A percentile compares a stretch with the other conserved stretches of the same genome.
Evolutionary conservation across 169 alveolate species (phyloP).

Genomic region (Theileria luwenshuni): DNA sequence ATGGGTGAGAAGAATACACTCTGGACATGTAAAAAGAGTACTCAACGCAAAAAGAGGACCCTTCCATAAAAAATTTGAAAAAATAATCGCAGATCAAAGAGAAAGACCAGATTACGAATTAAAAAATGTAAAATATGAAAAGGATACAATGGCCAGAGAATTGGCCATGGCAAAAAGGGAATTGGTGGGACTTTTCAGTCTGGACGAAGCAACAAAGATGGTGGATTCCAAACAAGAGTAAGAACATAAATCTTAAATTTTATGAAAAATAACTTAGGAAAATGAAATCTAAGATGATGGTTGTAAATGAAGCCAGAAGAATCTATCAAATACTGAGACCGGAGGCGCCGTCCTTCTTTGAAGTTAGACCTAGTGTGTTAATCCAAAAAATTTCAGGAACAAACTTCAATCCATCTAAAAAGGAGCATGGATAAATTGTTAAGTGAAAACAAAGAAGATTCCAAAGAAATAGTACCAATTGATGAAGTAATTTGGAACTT

Average conservation of each 20-base stretch:
- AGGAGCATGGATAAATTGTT: conserved; percentile 36
- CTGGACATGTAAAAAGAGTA: conserved; percentile 65
- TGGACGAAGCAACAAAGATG: conserved; percentile 26
- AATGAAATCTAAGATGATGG: neutral
- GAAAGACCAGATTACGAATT: conserved; percentile 35
- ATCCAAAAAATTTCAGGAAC: conserved; percentile 31
- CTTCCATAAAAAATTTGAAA: conserved; percentile 33
- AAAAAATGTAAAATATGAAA: conserved; percentile 49
- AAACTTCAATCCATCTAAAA: conserved; percentile 47
- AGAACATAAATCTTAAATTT: neutral
- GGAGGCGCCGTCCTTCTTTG: conserved; percentile 61
- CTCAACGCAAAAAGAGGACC: conserved; percentile 44
- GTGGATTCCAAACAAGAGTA: conserved; percentile 15
- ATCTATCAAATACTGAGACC: conserved; percentile 61
- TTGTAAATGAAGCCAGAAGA: conserved; percentile 51
- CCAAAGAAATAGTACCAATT: conserved; percentile 30
- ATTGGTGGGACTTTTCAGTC: conserved; percentile 28
- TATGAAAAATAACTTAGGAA: conserved; percentile 3
- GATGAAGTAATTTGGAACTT: neutral
- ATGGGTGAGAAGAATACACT: conserved; percentile 24
- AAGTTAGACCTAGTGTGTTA: conserved; percentile 16
- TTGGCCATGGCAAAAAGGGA: conserved; percentile 26
- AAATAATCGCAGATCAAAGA: conserved; percentile 49
- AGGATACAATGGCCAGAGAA: conserved; percentile 58
- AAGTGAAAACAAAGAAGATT: conserved; percentile 1